Evolutionary conservation across 2,329 filamentous ascomycete genomes (phyloP), one percentile per base, ranked within the genome.

Genomic region (Paraphoma chrysanthemicola): DNA sequence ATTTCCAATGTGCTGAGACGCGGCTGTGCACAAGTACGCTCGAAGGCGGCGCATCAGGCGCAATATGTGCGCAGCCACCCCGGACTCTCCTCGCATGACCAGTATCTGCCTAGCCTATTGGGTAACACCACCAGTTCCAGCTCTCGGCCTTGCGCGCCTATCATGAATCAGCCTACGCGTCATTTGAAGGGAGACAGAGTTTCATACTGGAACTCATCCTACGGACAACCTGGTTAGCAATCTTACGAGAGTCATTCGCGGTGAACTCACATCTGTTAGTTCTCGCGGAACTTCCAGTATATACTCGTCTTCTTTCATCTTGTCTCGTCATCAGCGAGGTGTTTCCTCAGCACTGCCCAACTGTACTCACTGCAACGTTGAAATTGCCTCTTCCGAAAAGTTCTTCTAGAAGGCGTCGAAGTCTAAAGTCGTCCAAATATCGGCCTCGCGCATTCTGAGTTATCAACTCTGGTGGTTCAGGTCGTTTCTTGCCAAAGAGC

Each of bases 141-240:
- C 5, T 23, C 3, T 36, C 33, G 18, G 17, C 28, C 30, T 51
- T 16, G 48, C 48, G 17, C 38, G 48, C 7, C 48, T 51, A 36
- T 36, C 38, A 44, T 31, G 6, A 16, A 14, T 51, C 39, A 51
- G 48, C 48, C 48, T 51, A 18, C 4, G 14, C n/a, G 28, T 17
- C 23, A 17, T 43, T 51, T 43, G 14, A 33, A 36, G 38, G 11
- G 10, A n/a, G 45, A 31, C 7, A 11, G 17, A 12, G 31, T 18
- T 48, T 41, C 46, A 48, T 52, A 52, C 50, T 52, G 16, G 12
- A 52, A 42, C 39, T 52, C 42, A 5, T 45, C 36, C 50, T 52
- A 16, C 39, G 29, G 31, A 17, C 9, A 14, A 14, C 33, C 33
- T 23, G 14, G 33, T 36, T 36, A 36, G 33, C 14, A 36, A 36